Percentiles rank a stretch among this genome's conserved stretches.
phyloP scores from a whole-genome alignment of 106 monocot genomes.

The Dactylorhiza incarnata region DNA sequence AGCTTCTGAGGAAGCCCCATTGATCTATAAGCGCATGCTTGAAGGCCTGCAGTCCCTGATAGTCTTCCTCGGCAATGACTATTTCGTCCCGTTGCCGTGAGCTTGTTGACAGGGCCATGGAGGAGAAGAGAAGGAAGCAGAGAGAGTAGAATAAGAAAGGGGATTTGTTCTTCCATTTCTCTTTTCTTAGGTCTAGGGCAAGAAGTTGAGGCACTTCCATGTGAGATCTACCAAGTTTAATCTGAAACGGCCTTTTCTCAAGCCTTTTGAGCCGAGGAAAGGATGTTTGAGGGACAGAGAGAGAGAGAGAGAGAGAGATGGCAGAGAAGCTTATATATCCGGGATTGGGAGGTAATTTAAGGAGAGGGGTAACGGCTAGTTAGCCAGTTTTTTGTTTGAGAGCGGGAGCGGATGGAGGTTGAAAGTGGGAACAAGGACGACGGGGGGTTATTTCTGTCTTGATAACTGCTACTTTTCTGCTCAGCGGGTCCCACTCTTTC shows the following conservation, averaged over 20 bases:
- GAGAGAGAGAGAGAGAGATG: neutral
- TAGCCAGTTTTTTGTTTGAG: conserved; percentile 3
- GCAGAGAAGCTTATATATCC: neutral
- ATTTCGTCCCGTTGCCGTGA: conserved; percentile 46
- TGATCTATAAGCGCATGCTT: conserved; percentile 49
- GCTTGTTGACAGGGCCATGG: neutral
- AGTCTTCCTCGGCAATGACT: conserved; percentile 52
- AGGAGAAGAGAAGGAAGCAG: conserved; percentile 5
- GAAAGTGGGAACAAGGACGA: neutral
- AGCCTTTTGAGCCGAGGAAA: neutral
- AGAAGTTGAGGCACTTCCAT: neutral
- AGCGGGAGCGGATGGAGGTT: neutral
- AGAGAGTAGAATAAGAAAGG: conserved; percentile 4
- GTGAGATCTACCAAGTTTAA: neutral
- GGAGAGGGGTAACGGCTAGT: conserved; percentile 7
- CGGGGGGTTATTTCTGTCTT: neutral
- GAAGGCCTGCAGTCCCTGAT: conserved; percentile 77
- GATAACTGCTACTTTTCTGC: neutral
- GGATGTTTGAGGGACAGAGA: neutral
- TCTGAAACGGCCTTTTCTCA: neutral
- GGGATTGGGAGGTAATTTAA: neutral
- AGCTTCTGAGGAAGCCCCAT: conserved; percentile 44
- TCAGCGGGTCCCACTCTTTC: neutral
- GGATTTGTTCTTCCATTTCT: neutral
- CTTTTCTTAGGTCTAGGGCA: neutral